phyloP scores from a whole-genome alignment of 495 filamentous ascomycete genomes.

The Penicillium longicatenatum region DNA sequence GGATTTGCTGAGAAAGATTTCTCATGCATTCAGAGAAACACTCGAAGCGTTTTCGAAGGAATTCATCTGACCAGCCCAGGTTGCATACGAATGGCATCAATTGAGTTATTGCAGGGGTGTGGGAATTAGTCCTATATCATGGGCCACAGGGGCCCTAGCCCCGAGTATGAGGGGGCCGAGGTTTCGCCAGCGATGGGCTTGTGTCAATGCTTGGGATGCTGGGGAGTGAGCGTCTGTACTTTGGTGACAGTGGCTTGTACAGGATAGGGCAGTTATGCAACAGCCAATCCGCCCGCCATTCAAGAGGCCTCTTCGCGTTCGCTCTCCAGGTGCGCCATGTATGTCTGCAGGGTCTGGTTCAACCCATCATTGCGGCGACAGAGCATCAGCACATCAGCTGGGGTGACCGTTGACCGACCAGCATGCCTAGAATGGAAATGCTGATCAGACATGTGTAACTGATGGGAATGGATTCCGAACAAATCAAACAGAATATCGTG shows the following conservation, averaged over 20 bases:
- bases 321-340: conserved; percentile 53
- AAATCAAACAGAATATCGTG: background rate
- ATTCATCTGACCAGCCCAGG: background rate
- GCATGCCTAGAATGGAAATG: conserved; percentile 60
- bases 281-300: conserved; percentile 6
- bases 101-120: background rate
- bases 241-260: background rate
- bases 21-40: conserved; percentile 7
- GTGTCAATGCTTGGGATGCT: background rate
- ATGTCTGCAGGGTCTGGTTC: conserved; percentile 67
- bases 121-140: conserved; percentile 20
- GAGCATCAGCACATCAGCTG: conserved; percentile 85
- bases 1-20: conserved; percentile 8
- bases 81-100: conserved; percentile 8
- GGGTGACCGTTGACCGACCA: conserved; percentile 77
- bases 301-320: conserved; percentile 32
- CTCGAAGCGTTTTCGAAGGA: background rate
- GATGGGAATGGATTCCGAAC: conserved; percentile 10
- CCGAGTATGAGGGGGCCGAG: background rate
- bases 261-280: background rate
- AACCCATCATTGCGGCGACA: conserved; percentile 84
- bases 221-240: background rate
- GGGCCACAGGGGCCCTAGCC: background rate
- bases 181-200: conserved; percentile 6
- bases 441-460: conserved; percentile 3